Conservation (phyloP, 2,329 filamentous ascomycete species). For the Onygenales sp. region DNA sequence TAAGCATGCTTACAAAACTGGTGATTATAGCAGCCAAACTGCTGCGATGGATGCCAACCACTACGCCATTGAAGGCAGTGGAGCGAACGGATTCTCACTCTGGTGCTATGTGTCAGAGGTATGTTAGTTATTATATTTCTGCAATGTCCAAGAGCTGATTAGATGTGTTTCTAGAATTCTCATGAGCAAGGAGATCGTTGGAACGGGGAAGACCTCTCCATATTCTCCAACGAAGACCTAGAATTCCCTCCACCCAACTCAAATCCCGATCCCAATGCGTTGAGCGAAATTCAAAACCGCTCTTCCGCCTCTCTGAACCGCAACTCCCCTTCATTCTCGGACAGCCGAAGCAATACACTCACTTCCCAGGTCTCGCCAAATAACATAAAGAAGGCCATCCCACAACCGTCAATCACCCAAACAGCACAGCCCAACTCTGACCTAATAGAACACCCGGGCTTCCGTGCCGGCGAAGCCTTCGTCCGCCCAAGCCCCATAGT, state of each 20-base stretch:
- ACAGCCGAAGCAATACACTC: constrained; percentile 37
- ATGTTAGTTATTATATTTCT: constrained; percentile 19
- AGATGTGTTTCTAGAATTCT: constrained; percentile 53
- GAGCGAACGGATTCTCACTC: constrained; percentile 74
- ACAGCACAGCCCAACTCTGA: constrained; percentile 44
- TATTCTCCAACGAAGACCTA: constrained; percentile 76
- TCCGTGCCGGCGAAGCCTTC: constrained; percentile 86
- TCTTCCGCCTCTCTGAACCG: constrained; percentile 28
- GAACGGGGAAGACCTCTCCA: constrained; percentile 96
- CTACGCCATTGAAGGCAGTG: constrained; percentile 77
- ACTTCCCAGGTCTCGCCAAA: constrained; percentile 54
- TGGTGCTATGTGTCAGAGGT: constrained; percentile 77
- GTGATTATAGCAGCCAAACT: constrained; percentile 87
- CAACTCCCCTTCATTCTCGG: constrained; percentile 45
- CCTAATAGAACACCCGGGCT: constrained; percentile 58
- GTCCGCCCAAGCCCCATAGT: constrained; percentile 73
- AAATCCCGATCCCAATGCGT: constrained; percentile 16
- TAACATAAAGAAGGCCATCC: constrained; percentile 67
- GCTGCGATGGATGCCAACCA: constrained; percentile 94
- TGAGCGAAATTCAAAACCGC: constrained; percentile 24
- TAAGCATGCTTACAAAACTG: constrained; percentile 88
- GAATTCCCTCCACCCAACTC: constrained; percentile 34
- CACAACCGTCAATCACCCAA: constrained; percentile 46
- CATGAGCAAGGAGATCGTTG: constrained; percentile 87
- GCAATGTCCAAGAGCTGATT: constrained; percentile 42